These are phyloP conservation scores for Citrus unshiu DNA, from an alignment of 345 rosid species.

Conservation along the genomic window DNA sequence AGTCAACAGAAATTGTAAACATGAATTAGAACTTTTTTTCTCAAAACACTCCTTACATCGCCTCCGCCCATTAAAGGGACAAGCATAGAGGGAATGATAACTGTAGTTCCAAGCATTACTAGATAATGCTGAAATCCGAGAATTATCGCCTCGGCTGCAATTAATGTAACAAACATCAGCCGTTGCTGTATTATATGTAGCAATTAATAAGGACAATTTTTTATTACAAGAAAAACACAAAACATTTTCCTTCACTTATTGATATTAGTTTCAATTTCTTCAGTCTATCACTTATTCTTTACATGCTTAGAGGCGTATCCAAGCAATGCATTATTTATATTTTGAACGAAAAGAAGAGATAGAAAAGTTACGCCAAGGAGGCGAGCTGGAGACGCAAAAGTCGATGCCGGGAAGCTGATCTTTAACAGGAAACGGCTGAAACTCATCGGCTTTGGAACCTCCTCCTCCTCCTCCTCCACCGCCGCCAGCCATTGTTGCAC, in stretches of 20 bases:
- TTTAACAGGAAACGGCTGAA: constrained; percentile 70
- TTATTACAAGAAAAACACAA: background rate
- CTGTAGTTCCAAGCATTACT: constrained; percentile 86
- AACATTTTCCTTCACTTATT: background rate
- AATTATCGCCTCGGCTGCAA: constrained; percentile 69
- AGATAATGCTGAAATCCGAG: constrained; percentile 89
- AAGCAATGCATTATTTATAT: background rate
- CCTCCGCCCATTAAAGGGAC: constrained; percentile 91
- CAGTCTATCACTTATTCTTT: background rate
- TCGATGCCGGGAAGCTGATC: constrained; percentile 91
- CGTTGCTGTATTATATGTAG: background rate
- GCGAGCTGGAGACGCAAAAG: constrained; percentile 68
- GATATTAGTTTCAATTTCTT: background rate
- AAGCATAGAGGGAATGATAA: constrained; percentile 60
- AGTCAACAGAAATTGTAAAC: background rate
- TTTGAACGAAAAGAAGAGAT: background rate
- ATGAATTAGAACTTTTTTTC: background rate
- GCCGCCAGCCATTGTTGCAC: constrained; percentile 25
- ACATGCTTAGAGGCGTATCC: background rate
- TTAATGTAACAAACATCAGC: background rate
- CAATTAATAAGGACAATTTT: background rate
- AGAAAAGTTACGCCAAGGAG: constrained; percentile 64
- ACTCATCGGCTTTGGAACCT: constrained; percentile 51
- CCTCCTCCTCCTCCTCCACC: constrained; percentile 24
- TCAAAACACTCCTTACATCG: constrained; percentile 39